Evolutionary conservation across 2,329 filamentous ascomycete genomes (phyloP), one percentile per base, ranked within the genome.

Genomic region (Penicillium decumbens): DNA sequence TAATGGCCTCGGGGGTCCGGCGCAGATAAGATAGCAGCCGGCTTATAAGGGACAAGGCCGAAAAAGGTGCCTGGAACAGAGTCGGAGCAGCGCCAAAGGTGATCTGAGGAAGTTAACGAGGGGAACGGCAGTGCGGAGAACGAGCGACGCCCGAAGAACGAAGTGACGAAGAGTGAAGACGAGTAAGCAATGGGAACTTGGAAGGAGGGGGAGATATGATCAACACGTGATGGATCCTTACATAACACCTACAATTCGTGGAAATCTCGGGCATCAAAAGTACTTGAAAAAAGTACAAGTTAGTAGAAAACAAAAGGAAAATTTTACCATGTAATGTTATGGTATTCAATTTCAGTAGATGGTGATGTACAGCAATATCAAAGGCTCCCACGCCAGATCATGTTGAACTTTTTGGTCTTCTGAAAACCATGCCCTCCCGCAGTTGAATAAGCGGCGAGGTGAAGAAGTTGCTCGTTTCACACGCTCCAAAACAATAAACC

Each of bases 401-500:
- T 58, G 55, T 60, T 61, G 55, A 57, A 54, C 55, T 61, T 60
- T 60, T 56, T 49, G 30, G 47, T 52, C 50, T 52, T 44, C 33
- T 45, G 47, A 54, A 59, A 60, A 50, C 43, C 48, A 55, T 43
- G 13, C 35, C 50, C 52, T 53, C 50, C 40, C 57, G 50, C 53
- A 57, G 58, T 61, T 61, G 58, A 60, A 59, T 41, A 54, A 49
- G 50, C 55, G 53, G 50, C 41, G 47, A 59, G 52, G 53, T 42
- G 37, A 55, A 53, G 41, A 41, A 54, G 52, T 51, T 56, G 51
- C 54, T 60, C 57, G 51, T 58, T 45, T 55, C 57, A 50, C 47
- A 58, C 56, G 55, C 57, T 56, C 45, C 45, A 59, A 55, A 45
- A 50, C 35, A 52, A 55, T 54, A 60, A 55, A 60, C 63, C 59